Conservation (phyloP, 306 rosid species). For the Rosa persica region DNA sequence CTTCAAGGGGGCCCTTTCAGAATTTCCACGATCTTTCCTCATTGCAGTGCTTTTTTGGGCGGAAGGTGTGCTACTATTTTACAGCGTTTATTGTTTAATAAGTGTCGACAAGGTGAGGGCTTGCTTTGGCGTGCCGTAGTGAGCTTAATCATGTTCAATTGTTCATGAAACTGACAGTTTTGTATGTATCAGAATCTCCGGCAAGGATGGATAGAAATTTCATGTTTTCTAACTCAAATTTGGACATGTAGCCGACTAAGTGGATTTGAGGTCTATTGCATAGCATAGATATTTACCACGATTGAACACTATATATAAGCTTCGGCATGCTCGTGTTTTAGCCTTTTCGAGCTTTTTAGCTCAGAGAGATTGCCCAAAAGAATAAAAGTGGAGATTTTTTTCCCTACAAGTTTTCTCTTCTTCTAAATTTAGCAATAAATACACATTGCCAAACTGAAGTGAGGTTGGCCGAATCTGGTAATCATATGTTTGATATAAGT, state of each 20-base stretch:
- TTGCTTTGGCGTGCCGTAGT: neutral
- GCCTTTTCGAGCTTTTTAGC: neutral
- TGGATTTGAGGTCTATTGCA: neutral
- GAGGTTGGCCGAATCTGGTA: too few species aligned
- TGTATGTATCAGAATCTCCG: neutral
- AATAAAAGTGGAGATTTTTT: neutral
- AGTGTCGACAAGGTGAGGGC: neutral
- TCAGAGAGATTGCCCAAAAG: neutral
- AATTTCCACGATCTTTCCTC: constrained; percentile 29
- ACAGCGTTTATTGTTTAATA: neutral
- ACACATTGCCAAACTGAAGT: too few species aligned
- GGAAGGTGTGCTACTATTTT: neutral
- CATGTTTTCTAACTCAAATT: neutral
- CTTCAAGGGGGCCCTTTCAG: constrained; percentile 3
- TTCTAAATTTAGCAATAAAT: too few species aligned
- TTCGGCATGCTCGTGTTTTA: neutral
- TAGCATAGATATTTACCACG: neutral
- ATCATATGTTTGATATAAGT: too few species aligned
- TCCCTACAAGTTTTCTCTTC: too few species aligned
- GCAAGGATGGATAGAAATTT: neutral
- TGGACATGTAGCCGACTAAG: neutral
- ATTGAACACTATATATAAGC: neutral
- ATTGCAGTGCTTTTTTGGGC: constrained; percentile 1
- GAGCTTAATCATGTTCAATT: too few species aligned
- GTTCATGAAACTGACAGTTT: neutral